Evolutionary conservation across 768 basidiomycete species (phyloP).

Genomic region (Pleurotus ostreatus): DNA sequence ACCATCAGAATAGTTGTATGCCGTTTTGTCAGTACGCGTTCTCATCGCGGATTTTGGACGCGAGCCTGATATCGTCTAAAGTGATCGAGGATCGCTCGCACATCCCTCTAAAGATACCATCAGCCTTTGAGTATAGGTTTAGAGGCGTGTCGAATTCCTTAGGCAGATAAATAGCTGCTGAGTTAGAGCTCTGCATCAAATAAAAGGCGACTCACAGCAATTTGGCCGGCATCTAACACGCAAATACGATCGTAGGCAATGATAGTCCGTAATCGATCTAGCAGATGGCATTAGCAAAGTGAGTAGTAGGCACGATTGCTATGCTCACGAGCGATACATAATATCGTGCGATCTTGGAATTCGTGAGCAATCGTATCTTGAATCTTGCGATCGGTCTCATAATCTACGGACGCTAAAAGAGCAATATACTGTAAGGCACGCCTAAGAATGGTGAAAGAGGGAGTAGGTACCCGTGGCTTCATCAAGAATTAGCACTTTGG

Average conservation of each 20-base stretch:
- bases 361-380: conserved; percentile 85
- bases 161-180: conserved; percentile 7
- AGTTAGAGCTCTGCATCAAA: background rate
- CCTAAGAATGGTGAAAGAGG: background rate
- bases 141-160: conserved; percentile 82
- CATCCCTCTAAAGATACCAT: conserved; percentile 82
- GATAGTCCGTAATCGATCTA: conserved; percentile 84
- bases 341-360: conserved; percentile 79
- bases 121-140: conserved; percentile 48
- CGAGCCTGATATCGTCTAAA: conserved; percentile 59
- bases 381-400: conserved; percentile 87
- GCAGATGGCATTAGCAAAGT: conserved; percentile 1
- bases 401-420: conserved; percentile 72
- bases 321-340: conserved; percentile 79
- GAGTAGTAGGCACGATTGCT: background rate
- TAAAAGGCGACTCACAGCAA: conserved; percentile 48
- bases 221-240: conserved; percentile 77
- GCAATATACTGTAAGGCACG: no score
- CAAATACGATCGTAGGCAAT: conserved; percentile 86
- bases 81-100: conserved; percentile 79
- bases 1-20: no score
- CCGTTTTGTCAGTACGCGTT: background rate
- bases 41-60: conserved; percentile 22
- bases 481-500: conserved; percentile 82
- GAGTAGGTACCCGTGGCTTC: conserved; percentile 68